Conservation (phyloP, 2,329 filamentous ascomycete species). For the Calonectria montana region DNA sequence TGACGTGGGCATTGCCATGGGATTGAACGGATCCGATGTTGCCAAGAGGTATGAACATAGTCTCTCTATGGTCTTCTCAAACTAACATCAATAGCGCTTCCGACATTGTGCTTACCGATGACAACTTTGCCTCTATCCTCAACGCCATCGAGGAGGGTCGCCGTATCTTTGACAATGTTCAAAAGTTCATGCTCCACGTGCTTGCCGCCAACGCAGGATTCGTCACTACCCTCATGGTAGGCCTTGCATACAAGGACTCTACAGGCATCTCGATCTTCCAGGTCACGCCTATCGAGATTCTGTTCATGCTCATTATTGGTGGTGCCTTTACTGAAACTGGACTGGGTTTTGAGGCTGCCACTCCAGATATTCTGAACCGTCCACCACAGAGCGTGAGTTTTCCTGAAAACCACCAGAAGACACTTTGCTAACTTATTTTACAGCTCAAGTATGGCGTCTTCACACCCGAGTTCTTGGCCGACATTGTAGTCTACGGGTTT, state of each 20-base stretch:
- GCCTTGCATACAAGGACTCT: conserved; percentile 75
- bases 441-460: conserved; percentile 66
- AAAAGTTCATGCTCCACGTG: conserved; percentile 76
- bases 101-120: conserved; percentile 74
- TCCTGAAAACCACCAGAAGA: too few species aligned
- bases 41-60: conserved; percentile 66
- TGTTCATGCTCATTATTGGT: conserved; percentile 81
- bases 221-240: conserved; percentile 73
- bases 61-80: too few species aligned
- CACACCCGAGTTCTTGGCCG: conserved; percentile 70
- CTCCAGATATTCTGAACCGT: conserved; percentile 73
- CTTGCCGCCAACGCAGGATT: conserved; percentile 76
- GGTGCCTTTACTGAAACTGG: conserved; percentile 78
- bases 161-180: conserved; percentile 77
- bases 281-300: conserved; percentile 75
- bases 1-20: conserved; percentile 79
- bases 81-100: conserved; percentile 52
- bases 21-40: conserved; percentile 72
- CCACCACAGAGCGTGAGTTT: conserved; percentile 58
- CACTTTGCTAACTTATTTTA: neutral
- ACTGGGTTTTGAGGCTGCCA: conserved; percentile 75
- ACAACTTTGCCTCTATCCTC: conserved; percentile 67
- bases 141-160: conserved; percentile 72
- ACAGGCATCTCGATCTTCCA: conserved; percentile 75
- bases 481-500: conserved; percentile 72